phyloP scores from a whole-genome alignment of 441 rosid genomes.

The Breynia disticha region DNA sequence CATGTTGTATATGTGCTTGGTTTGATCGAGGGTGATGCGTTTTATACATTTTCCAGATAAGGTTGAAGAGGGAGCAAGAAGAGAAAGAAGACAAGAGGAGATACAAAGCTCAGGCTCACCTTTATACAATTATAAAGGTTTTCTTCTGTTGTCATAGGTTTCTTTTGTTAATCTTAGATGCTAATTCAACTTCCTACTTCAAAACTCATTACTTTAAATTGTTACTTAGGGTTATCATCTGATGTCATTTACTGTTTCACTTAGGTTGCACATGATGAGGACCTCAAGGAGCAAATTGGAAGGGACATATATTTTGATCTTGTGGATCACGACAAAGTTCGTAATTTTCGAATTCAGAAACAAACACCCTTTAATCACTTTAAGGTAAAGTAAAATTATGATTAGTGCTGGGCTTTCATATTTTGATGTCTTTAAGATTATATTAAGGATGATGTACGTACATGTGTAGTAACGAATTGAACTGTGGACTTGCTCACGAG shows the following conservation, averaged over 20 bases:
- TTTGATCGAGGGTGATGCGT: constrained; percentile 12
- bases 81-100: constrained; percentile 77
- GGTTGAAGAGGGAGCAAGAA: constrained; percentile 90
- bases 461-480: too few relatives aligned
- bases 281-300: constrained; percentile 79
- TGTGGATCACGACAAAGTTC: constrained; percentile 90
- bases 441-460: too few relatives aligned
- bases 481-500: too few relatives aligned
- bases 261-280: constrained; percentile 90
- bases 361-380: constrained; percentile 59
- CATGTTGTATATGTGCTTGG: constrained; percentile 5
- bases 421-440: too few relatives aligned
- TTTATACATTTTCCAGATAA: constrained; percentile 41
- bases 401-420: not conserved
- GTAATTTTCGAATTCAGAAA: constrained; percentile 78
- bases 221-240: constrained; percentile 3
- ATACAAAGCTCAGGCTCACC: constrained; percentile 87
- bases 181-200: not conserved
- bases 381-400: constrained; percentile 42
- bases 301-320: constrained; percentile 83
- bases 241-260: constrained; percentile 17
- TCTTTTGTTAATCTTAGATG: not conserved
- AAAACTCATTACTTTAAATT: not conserved
- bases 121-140: constrained; percentile 87
- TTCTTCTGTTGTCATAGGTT: not conserved